A percentile compares a stretch with the other conserved stretches of the same genome.
Evolutionary conservation across 768 basidiomycete species (phyloP).

Genomic region (Rhizopogon vulgaris): DNA sequence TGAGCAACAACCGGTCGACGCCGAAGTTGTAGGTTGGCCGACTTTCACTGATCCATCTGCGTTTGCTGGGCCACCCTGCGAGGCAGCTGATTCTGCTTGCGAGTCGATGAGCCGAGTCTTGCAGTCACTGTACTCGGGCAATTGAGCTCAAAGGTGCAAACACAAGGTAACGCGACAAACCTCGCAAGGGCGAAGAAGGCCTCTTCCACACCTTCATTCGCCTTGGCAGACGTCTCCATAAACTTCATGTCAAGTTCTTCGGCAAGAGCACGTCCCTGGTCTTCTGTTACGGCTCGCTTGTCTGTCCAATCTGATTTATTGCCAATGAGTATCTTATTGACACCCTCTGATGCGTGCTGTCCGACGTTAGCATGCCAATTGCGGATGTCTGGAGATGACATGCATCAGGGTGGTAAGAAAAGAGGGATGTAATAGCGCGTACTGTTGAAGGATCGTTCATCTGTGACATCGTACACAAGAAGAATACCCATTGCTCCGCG

Average conservation of each 20-base stretch:
- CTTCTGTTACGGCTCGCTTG: constrained; percentile 86
- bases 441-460: constrained; percentile 95
- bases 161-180: constrained; percentile 38
- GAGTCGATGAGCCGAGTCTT: constrained; percentile 97
- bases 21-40: constrained; percentile 48
- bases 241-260: constrained; percentile 93
- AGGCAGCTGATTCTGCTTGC: constrained; percentile 56
- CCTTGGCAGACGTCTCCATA: constrained; percentile 97
- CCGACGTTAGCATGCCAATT: constrained; percentile 98
- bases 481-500: constrained; percentile 98
- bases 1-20: constrained; percentile 49
- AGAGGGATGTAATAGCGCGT: constrained; percentile 29
- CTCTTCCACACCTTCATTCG: constrained; percentile 96
- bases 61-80: constrained; percentile 29
- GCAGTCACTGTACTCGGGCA: constrained; percentile 64
- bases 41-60: constrained; percentile 59
- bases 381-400: constrained; percentile 69
- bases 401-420: background rate
- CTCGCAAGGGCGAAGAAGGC: constrained; percentile 96
- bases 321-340: constrained; percentile 98
- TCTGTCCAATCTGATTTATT: constrained; percentile 99
- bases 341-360: constrained; percentile 97
- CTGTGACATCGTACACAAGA: constrained; percentile 97
- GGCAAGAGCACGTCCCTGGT: constrained; percentile 89
- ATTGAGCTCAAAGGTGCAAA: background rate